Evolutionary conservation across 345 rosid species (phyloP), one percentile per base, ranked within the genome.

Genomic region (Passiflora organensis): DNA sequence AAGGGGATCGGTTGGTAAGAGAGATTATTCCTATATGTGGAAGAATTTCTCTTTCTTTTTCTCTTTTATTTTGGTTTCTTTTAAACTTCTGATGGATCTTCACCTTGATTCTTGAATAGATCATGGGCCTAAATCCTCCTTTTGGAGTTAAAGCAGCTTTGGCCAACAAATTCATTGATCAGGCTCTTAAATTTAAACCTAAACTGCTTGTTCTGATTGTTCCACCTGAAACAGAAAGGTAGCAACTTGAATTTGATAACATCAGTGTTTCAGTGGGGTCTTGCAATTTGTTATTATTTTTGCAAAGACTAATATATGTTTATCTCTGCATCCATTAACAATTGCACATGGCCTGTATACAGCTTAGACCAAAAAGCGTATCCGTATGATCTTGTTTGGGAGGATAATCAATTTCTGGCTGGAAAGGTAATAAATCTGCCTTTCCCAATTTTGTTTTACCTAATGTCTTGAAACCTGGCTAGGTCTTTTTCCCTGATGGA

Each of bases 91-190:
- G 6, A 15, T 19, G 24, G n/a, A 48, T 32, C 62, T 15, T 58
- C 16, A 5, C 43, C 58, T 21, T 43, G 51, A 20, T 63, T 53
- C 32, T 53, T 61, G 66, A 48, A 59, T 71, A 93, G 99, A 80
- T 93, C 60, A 82, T 89, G 95, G 96, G 99, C 64, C 64, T 89
- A 60, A 93, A 89, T 74, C 99, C 99, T 64, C 99, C 99, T 41
- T 93, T 93, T 70, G 99, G 99, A 63, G 71, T 80, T 57, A 80
- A 78, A 65, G 87, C 83, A 48, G 68, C 71, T 62, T 77, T 75
- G 72, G 99, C 95, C 23, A 84, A 88, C 76, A 72, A 73, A 79
- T 86, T 93, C 55, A 79, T 93, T 41, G 56, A 77, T 11, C 82
- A 83, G 78, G 95, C 96, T 60, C 96, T 93, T 45, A 75, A 82